Base-by-base conservation (phyloP, 2,329 filamentous ascomycete genomes). In the Pseudogymnoascus sp. region DNA sequence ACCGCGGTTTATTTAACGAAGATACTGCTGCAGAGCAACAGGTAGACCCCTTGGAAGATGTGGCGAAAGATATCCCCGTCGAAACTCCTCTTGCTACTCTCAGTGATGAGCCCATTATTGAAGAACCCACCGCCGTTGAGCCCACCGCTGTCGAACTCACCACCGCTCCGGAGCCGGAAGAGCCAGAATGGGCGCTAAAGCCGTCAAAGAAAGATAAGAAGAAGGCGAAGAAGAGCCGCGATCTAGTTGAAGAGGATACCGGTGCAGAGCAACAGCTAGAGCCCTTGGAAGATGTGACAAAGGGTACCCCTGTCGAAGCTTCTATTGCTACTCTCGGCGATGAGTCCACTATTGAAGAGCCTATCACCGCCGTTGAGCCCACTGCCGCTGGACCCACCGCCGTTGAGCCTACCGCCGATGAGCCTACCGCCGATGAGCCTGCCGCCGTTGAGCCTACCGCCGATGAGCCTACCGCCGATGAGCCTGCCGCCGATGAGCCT, bases 151-250 rank as follows among this genome's bases (percentile, higher is more conserved):
- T 33, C 11, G 33, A 14, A n/a, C 37, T n/a, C n/a, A 8, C n/a
- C 37, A 2, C 66, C 64, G 65, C 69, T 66, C 45, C 68, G 67
- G 58, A 67, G 65, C 11, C 66, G 63, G 61, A 68, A 66, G 31
- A 55, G 49, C 29, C 49, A 21, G 12, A 8, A 12, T 55, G 29
- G 29, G 49, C 45, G 16, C 26, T 33, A 8, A 49, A 59, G 14
- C 39, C 58, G 6, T 45, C 60, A 6, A 62, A 63, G 35, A 59
- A 63, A 21, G 43, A 55, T n/a, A 62, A 62, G 33, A 59, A 63
- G 19, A 62, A 62, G 16, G 58, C 55, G 19, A 55, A 55, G 49
- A 55, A 55, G 6, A 55, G 19, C 11, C 16, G 29, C 14, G 49
- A 16, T 6, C 26, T 43, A n/a, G 6, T 43, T 60, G 16, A 26